phyloP scores from a whole-genome alignment of 306 rosid species.

The Chamaecrista fasciculata region DNA sequence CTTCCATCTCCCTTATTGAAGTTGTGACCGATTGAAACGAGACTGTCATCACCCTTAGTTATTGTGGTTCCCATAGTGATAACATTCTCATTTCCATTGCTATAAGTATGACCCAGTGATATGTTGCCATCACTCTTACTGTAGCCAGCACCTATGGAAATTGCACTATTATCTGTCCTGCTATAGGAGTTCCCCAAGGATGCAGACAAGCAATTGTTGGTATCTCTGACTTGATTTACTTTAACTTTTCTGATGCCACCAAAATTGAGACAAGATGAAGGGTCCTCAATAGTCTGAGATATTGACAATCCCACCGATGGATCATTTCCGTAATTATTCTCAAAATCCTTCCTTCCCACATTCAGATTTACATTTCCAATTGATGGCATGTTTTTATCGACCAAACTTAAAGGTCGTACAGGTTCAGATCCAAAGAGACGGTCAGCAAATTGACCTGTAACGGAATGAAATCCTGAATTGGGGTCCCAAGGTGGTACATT shows the following conservation, averaged over 20 bases:
- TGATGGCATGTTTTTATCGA: slow-evolving; percentile 61
- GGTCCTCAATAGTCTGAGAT: slow-evolving; percentile 61
- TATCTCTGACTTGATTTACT: slow-evolving; percentile 92
- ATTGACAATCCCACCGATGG: slow-evolving; percentile 67
- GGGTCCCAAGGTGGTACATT: slow-evolving; percentile 71
- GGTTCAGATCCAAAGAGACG: slow-evolving; percentile 78
- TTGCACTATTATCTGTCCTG: slow-evolving; percentile 47
- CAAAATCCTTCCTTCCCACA: slow-evolving; percentile 62
- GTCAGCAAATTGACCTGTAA: slow-evolving; percentile 64
- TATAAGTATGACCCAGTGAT: slow-evolving; percentile 56
- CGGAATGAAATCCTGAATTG: slow-evolving; percentile 71
- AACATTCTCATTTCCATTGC: slow-evolving; percentile 41
- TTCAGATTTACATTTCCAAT: slow-evolving; percentile 59
- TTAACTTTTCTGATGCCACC: slow-evolving; percentile 87
- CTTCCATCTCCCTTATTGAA: slow-evolving; percentile 64
- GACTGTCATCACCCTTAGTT: slow-evolving; percentile 51
- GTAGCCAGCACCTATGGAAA: slow-evolving; percentile 47
- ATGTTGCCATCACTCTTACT: slow-evolving; percentile 54
- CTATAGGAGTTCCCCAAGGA: slow-evolving; percentile 57
- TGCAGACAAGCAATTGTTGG: slow-evolving; percentile 53
- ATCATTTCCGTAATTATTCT: slow-evolving; percentile 58
- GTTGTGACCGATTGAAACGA: slow-evolving; percentile 58
- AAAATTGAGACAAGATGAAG: slow-evolving; percentile 65
- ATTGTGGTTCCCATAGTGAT: slow-evolving; percentile 51
- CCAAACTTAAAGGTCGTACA: slow-evolving; percentile 48